phyloP scores from a whole-genome alignment of 2,329 filamentous ascomycete genomes.

The Tolypocladium endophyticum region DNA sequence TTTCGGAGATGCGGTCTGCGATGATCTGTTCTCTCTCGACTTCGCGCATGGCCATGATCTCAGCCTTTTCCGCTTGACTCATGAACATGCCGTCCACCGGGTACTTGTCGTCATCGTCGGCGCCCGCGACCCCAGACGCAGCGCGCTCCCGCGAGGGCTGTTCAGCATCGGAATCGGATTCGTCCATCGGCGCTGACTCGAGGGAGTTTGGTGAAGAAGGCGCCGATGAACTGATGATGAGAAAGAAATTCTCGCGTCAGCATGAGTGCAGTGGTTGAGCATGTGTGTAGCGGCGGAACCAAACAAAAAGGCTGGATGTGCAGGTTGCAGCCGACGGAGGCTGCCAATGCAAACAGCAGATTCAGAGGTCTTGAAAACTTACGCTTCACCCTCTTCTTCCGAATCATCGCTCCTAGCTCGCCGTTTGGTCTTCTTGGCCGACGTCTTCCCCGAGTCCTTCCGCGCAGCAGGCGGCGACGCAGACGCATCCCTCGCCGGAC shows the following conservation, averaged over 20 bases:
- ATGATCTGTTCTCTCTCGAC: slow-evolving; percentile 85
- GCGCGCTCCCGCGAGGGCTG: slow-evolving; percentile 29
- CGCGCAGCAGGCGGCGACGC: slow-evolving; percentile 36
- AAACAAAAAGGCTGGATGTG: neutral
- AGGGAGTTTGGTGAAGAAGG: slow-evolving; percentile 64
- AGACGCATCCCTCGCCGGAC: slow-evolving; percentile 43
- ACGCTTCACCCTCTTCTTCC: slow-evolving; percentile 55
- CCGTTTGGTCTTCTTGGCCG: slow-evolving; percentile 36
- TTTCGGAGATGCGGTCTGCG: slow-evolving; percentile 74
- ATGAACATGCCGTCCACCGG: slow-evolving; percentile 82
- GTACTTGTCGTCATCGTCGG: slow-evolving; percentile 57
- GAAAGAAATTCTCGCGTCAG: slow-evolving; percentile 1
- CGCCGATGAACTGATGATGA: slow-evolving; percentile 49
- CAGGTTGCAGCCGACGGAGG: neutral
- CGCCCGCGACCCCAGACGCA: slow-evolving; percentile 30
- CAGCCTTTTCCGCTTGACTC: slow-evolving; percentile 60
- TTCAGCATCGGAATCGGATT: slow-evolving; percentile 59
- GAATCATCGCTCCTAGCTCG: slow-evolving; percentile 29
- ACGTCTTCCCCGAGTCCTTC: slow-evolving; percentile 16
- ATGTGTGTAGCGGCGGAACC: no score
- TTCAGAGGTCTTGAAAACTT: slow-evolving; percentile 12
- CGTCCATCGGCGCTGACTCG: slow-evolving; percentile 80
- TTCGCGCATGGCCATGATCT: slow-evolving; percentile 80
- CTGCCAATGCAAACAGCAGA: neutral
- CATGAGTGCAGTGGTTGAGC: neutral